Percentiles rank a stretch among this genome's conserved stretches.
phyloP scores from a whole-genome alignment of 2,329 filamentous ascomycete genomes.

The Pseudocercospora fijiensis region DNA sequence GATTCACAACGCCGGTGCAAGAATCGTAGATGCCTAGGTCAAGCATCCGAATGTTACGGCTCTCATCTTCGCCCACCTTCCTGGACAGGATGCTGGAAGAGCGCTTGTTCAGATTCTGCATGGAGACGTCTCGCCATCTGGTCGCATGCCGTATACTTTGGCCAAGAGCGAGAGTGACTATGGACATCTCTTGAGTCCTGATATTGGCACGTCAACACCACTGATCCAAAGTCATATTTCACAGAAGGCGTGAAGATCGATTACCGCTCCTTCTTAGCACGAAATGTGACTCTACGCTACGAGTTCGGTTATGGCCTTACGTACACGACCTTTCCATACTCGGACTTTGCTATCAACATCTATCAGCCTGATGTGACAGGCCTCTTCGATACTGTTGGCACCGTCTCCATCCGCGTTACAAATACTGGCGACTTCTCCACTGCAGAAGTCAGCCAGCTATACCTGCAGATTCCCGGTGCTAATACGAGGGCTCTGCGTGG shows the following conservation, averaged over 20 bases:
- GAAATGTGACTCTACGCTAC: constrained; percentile 22
- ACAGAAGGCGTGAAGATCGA: constrained; percentile 45
- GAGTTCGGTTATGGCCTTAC: constrained; percentile 2
- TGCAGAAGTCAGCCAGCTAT: constrained; percentile 58
- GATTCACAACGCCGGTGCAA: constrained; percentile 43
- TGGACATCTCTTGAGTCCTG: constrained; percentile 21
- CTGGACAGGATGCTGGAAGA: constrained; percentile 31
- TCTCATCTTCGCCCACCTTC: constrained; percentile 31
- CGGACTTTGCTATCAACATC: constrained; percentile 14
- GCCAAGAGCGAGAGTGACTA: constrained; percentile 32
- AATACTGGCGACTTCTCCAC: constrained; percentile 60
- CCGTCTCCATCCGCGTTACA: constrained; percentile 56
- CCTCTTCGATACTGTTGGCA: constrained; percentile 63
- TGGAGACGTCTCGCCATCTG: constrained; percentile 30
- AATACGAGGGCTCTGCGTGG: constrained; percentile 34
- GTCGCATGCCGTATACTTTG: constrained; percentile 34
- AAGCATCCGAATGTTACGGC: constrained; percentile 35
- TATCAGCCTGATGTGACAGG: constrained; percentile 8
- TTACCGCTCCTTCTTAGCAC: constrained; percentile 44
- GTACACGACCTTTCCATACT: not conserved
- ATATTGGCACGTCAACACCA: constrained; percentile 9
- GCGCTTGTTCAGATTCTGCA: constrained; percentile 31
- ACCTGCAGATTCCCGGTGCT: constrained; percentile 39
- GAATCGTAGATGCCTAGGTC: constrained; percentile 29
- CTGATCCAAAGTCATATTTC: constrained; percentile 42